Conservation (phyloP, 495 filamentous ascomycete genomes). For the Podospora appendiculata region DNA sequence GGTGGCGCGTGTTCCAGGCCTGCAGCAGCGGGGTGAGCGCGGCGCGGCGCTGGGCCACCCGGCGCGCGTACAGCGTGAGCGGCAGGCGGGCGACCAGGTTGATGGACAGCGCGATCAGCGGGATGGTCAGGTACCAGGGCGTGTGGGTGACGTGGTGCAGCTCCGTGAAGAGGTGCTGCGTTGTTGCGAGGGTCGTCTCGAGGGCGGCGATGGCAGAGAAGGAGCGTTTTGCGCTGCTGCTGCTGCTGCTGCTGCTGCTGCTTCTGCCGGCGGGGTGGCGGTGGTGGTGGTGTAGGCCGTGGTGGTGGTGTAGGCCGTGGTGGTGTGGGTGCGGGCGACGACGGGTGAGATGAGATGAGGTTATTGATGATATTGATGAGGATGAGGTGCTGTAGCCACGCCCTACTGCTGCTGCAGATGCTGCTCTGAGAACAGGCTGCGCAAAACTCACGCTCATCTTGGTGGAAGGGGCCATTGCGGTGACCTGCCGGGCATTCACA, state of each 20-base stretch:
- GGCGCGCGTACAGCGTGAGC: conserved; percentile 45
- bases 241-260: too few relatives aligned
- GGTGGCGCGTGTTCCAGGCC: conserved; percentile 37
- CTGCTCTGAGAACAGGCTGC: too few relatives aligned
- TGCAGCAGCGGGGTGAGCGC: conserved; percentile 42
- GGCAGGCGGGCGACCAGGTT: conserved; percentile 53
- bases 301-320: neutral
- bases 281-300: neutral
- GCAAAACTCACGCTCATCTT: too few relatives aligned
- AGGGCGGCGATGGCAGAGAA: conserved; percentile 15
- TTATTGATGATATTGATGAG: neutral
- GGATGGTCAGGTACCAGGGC: conserved; percentile 66
- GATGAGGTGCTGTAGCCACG: neutral
- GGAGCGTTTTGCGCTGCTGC: too few relatives aligned
- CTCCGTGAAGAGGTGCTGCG: conserved; percentile 49
- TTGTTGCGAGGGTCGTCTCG: conserved; percentile 39
- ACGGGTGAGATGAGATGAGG: neutral
- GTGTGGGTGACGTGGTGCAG: conserved; percentile 53
- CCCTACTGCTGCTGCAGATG: too few relatives aligned
- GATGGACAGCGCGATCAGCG: conserved; percentile 58
- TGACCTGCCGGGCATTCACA: too few relatives aligned
- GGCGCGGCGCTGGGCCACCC: conserved; percentile 31
- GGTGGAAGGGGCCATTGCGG: neutral
- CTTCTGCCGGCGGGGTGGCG: too few relatives aligned
- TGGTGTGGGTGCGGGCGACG: neutral